Evolutionary conservation across 2,329 filamentous ascomycete species (phyloP).

Genomic region (Ilyonectria destructans): DNA sequence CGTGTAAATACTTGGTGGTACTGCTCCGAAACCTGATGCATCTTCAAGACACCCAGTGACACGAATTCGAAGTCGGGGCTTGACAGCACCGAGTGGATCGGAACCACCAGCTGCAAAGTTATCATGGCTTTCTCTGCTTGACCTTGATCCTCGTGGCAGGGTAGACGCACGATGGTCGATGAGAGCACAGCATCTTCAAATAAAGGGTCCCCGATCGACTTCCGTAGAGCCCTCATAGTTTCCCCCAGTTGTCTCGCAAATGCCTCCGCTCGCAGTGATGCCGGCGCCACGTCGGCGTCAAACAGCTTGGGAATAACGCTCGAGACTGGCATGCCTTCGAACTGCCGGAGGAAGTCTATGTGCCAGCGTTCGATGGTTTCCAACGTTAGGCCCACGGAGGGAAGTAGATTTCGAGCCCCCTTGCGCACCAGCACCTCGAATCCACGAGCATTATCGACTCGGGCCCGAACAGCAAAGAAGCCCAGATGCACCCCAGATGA

Average conservation of each 20-base stretch:
- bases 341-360: slow-evolving; percentile 66
- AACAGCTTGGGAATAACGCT: slow-evolving; percentile 53
- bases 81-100: slow-evolving; percentile 70
- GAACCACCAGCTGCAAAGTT: slow-evolving; percentile 75
- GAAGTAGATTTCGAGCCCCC: slow-evolving; percentile 72
- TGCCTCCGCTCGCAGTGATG: slow-evolving; percentile 56
- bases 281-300: slow-evolving; percentile 53
- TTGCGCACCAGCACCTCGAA: slow-evolving; percentile 77
- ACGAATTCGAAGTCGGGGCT: slow-evolving; percentile 71
- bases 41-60: slow-evolving; percentile 76
- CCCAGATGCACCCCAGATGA: slow-evolving; percentile 71
- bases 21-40: slow-evolving; percentile 75
- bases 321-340: slow-evolving; percentile 63
- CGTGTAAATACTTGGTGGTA: slow-evolving; percentile 74
- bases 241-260: slow-evolving; percentile 64
- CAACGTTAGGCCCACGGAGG: slow-evolving; percentile 71
- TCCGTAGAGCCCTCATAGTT: slow-evolving; percentile 59
- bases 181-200: slow-evolving; percentile 65
- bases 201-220: slow-evolving; percentile 61
- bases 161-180: slow-evolving; percentile 61
- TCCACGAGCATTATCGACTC: slow-evolving; percentile 64
- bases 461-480: slow-evolving; percentile 71
- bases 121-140: slow-evolving; percentile 57
- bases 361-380: slow-evolving; percentile 70
- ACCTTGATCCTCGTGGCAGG: slow-evolving; percentile 51